These are phyloP conservation scores for Backusella australiensis DNA, from an alignment of 192 early-diverging fungal genomes.

Conservation along the genomic window DNA sequence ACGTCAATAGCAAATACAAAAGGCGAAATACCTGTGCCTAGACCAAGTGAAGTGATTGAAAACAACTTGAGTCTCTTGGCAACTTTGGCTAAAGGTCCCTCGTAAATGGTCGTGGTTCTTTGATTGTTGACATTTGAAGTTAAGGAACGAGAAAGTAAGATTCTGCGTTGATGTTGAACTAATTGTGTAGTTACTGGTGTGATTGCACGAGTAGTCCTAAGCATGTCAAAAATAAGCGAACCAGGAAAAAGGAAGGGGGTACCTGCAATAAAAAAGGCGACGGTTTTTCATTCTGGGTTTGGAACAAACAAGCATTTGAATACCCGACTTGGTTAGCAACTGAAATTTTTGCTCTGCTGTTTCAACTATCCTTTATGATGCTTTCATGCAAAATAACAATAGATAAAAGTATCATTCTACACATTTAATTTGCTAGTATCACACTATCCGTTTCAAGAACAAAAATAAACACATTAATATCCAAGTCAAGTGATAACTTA, in stretches of 20 bases:
- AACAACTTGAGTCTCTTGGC: constrained; percentile 55
- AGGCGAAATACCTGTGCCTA: constrained; percentile 48
- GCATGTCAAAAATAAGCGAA: neutral
- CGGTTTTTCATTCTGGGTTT: neutral
- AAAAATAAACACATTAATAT: neutral
- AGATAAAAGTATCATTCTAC: too few species aligned
- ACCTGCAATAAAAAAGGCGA: neutral
- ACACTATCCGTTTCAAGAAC: neutral
- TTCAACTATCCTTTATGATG: too few species aligned
- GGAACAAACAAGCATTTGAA: neutral
- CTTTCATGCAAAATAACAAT: too few species aligned
- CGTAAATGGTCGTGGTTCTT: constrained; percentile 36
- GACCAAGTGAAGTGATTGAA: constrained; percentile 50
- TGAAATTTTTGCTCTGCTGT: too few species aligned
- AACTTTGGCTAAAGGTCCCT: constrained; percentile 49
- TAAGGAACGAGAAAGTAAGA: neutral
- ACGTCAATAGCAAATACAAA: constrained; percentile 52
- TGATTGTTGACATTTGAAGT: neutral
- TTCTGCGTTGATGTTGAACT: neutral
- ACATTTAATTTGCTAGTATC: neutral
- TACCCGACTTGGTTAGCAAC: neutral
- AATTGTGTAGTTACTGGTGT: neutral
- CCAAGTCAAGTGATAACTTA: neutral
- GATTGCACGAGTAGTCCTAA: neutral
- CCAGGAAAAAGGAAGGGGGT: neutral